These are phyloP conservation scores for Vanderwaltozyma verrucispora DNA, from an alignment of 805 yeast species.

Conservation along the genomic window DNA sequence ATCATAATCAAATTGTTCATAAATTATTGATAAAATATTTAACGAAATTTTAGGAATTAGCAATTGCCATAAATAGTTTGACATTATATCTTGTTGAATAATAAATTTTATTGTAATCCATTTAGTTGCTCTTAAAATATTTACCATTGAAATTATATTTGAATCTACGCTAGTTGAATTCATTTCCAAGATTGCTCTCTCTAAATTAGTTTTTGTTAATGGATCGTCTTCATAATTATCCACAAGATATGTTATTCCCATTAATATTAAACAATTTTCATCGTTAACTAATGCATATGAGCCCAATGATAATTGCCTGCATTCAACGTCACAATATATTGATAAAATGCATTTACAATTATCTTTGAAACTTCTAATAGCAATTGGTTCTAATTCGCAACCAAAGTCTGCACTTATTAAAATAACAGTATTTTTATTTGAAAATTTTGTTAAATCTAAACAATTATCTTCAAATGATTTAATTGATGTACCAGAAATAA, in stretches of 20 bases:
- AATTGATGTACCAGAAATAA: constrained; percentile 22
- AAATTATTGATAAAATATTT: constrained; percentile 25
- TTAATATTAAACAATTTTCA: constrained; percentile 13
- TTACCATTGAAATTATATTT: constrained; percentile 5
- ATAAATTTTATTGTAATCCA: constrained; percentile 13
- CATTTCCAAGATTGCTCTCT: neutral
- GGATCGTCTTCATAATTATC: constrained; percentile 4
- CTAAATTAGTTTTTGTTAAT: neutral
- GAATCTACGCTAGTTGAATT: neutral
- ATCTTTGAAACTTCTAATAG: constrained; percentile 7
- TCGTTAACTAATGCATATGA: constrained; percentile 25
- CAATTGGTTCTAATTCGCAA: constrained; percentile 21
- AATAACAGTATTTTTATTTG: constrained; percentile 14
- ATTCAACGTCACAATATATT: constrained; percentile 22
- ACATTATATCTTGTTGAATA: constrained; percentile 12
- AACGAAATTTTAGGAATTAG: constrained; percentile 25
- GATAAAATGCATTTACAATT: constrained; percentile 19
- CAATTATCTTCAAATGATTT: constrained; percentile 15
- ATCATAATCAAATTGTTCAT: constrained; percentile 24
- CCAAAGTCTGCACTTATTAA: constrained; percentile 25
- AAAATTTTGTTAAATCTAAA: constrained; percentile 9
- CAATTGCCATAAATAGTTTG: constrained; percentile 22
- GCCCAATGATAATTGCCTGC: constrained; percentile 24
- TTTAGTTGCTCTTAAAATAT: constrained; percentile 10
- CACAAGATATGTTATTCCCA: constrained; percentile 19